Conservation (phyloP, 306 rosid species). For the Glycyrrhiza uralensis region DNA sequence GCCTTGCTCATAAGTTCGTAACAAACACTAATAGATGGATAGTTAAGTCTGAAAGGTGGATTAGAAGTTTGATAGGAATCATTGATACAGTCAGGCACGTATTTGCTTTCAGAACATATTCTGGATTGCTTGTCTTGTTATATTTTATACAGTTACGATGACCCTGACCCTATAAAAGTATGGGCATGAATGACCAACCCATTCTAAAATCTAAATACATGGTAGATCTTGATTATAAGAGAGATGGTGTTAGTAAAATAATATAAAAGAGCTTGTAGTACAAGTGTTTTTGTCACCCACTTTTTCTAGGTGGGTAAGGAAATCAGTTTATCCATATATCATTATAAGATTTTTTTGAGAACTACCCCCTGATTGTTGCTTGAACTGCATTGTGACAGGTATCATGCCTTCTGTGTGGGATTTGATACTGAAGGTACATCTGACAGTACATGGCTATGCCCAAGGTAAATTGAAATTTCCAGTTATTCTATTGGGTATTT, state of each 20-base stretch:
- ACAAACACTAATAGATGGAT: constrained; percentile 16
- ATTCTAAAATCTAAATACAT: constrained; percentile 9
- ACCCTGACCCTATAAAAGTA: neutral
- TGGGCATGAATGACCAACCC: constrained; percentile 6
- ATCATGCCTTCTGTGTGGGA: constrained; percentile 97
- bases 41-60: constrained; percentile 18
- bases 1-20: neutral
- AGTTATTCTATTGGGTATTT: constrained; percentile 14
- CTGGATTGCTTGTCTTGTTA: constrained; percentile 4
- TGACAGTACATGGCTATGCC: constrained; percentile 94
- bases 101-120: neutral
- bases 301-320: neutral
- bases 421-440: constrained; percentile 82
- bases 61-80: constrained; percentile 17
- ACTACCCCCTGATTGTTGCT: constrained; percentile 28
- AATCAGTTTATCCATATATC: constrained; percentile 15
- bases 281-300: neutral
- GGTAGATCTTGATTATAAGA: constrained; percentile 13
- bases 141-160: neutral
- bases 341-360: neutral
- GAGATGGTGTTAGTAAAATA: neutral
- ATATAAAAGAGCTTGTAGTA: neutral
- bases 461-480: constrained; percentile 55
- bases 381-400: constrained; percentile 55
- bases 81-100: constrained; percentile 5